Evolutionary conservation across 1,284 basidiomycete genomes (phyloP), one percentile per base, ranked within the genome.

Genomic region (Rhizoctonia solani): DNA sequence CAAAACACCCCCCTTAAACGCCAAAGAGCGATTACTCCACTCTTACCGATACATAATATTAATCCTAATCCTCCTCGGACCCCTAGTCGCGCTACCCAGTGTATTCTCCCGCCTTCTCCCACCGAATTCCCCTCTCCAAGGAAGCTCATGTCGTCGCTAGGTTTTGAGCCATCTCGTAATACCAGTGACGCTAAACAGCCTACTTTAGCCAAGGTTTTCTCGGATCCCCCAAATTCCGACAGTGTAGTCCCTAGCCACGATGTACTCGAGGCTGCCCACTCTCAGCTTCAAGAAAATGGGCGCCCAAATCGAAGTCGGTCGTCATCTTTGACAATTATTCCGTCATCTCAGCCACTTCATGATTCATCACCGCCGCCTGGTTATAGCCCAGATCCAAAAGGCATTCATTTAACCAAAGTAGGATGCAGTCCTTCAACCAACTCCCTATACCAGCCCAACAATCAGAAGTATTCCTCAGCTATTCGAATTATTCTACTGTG

Each of bases 341-440:
- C 56, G 3, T 59, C 56, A 13, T 59, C 56, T 23, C 56, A 59
- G 19, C 56, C 56, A 13, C n/a, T 37, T 11, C 56, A 59, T 19
- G 56, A 59, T 44, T 47, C 56, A 4, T 59, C 56, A 14, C 56
- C 42, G 13, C 56, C 56, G 29, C 56, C 44, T 4, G 56, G 49
- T 19, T 59, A 59, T 19, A 44, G 37, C 21, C 32, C 49, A 11
- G 56, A 59, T 30, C 39, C 56, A 13, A 37, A 30, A 37, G 37
- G 3, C 56, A 59, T 29, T 29, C 56, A 9, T 25, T 47, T 13
- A 59, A 46, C 49, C 56, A 59, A 37, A 29, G 19, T 13, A 41
- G 41, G 21, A n/a, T 59, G 19, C 56, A 59, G 37, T 19, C 3
- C 29, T 29, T 11, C 11, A 19, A n/a, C 4, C 44, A 59, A 21